Evolutionary conservation across 78 protist genomes (phyloP).

Genomic region (Dictyostelium firmibasis): DNA sequence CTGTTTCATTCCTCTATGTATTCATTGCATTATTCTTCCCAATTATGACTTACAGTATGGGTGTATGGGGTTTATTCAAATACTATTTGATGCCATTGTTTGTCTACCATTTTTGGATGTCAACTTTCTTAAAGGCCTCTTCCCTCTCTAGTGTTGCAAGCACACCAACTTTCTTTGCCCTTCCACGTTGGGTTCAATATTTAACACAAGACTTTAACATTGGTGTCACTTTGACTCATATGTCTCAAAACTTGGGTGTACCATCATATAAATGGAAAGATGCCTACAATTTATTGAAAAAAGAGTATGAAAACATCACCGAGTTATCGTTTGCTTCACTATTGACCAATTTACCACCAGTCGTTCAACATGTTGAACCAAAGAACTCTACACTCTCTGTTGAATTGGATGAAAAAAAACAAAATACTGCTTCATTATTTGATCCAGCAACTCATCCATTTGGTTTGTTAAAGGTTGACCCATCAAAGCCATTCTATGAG

Average conservation of each 20-base stretch:
- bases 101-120: constrained; percentile 81
- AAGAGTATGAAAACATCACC: constrained; percentile 44
- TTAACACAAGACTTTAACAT: constrained; percentile 53
- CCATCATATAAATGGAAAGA: constrained; percentile 78
- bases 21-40: constrained; percentile 66
- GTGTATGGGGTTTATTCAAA: constrained; percentile 74
- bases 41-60: constrained; percentile 70
- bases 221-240: constrained; percentile 37
- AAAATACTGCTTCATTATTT: neutral
- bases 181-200: constrained; percentile 42
- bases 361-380: neutral
- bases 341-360: constrained; percentile 22
- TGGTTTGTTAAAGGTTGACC: neutral
- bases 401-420: neutral
- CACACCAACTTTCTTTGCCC: constrained; percentile 23
- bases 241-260: neutral
- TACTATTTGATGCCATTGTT: constrained; percentile 73
- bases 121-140: constrained; percentile 53
- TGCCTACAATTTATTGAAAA: constrained; percentile 24
- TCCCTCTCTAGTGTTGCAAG: neutral
- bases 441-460: neutral
- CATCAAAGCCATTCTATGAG: constrained; percentile 57
- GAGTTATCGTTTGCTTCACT: constrained; percentile 33
- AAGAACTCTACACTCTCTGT: neutral
- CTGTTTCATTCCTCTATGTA: constrained; percentile 21